Evolutionary conservation across 1,284 basidiomycete genomes (phyloP).

Genomic region (Ganoderma lucidum): DNA sequence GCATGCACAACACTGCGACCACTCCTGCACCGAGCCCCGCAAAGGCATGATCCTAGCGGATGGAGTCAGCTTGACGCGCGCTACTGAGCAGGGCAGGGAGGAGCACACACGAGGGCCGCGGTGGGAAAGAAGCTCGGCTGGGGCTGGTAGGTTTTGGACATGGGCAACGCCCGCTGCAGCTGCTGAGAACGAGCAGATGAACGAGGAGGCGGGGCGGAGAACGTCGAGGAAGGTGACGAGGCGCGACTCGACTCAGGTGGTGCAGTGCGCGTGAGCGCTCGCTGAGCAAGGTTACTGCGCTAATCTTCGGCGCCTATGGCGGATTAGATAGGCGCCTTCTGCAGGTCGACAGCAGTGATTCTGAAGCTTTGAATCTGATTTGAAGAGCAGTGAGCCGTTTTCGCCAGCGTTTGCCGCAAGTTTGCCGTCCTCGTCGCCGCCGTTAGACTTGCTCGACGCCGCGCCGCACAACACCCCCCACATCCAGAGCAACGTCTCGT

Average conservation of each 20-base stretch:
- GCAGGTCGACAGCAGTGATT: too few species aligned
- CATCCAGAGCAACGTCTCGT: neutral
- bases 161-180: constrained; percentile 17
- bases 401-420: neutral
- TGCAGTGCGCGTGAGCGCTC: neutral
- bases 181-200: constrained; percentile 15
- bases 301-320: constrained; percentile 11
- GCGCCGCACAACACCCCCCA: neutral
- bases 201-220: constrained; percentile 8
- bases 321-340: constrained; percentile 30
- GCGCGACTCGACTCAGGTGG: neutral
- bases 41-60: constrained; percentile 85
- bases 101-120: constrained; percentile 60
- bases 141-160: constrained; percentile 29
- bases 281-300: neutral
- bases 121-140: constrained; percentile 75
- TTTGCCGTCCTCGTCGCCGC: neutral
- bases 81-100: neutral
- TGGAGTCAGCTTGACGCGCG: constrained; percentile 13
- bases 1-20: constrained; percentile 95
- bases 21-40: constrained; percentile 95
- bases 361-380: too few species aligned
- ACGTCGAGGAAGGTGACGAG: constrained; percentile 20
- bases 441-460: constrained; percentile 2
- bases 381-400: neutral